Evolutionary conservation across 331 rosid species (phyloP), one percentile per base, ranked within the genome.

Genomic region (Quercus tomentella): DNA sequence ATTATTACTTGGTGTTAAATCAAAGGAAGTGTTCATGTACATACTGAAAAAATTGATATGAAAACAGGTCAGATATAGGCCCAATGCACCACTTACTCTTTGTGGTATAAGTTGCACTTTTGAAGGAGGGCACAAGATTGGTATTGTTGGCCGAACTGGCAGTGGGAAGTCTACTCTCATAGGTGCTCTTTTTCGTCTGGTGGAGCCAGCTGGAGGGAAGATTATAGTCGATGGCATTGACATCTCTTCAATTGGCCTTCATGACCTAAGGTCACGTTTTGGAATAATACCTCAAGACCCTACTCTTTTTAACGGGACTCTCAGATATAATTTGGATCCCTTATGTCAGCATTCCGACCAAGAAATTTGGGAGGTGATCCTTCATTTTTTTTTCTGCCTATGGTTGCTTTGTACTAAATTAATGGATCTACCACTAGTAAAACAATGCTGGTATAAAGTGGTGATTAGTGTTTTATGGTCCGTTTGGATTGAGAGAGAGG

Each of bases 281-380:
- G 94, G 97, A 37, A 66, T 94, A 33, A 94, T 94, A 85, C 98
- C 98, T 35, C 98, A 94, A 77, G 97, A 94, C 82, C 98, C 98
- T 70, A 92, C 94, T 5, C 98, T 94, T 74, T 94, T 94, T 56
- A 88, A 87, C 55, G 98, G 98, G 22, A 88, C 93, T 25, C 91
- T 94, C 1, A 86, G 97, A 92, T 92, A 82, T 81, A 94, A 94
- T 74, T 79, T 94, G 86, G 98, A 94, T 60, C 98, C 97, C 55
- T 88, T 94, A 58, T 86, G 85, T 68, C 92, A 86, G 79, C 91
- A 89, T 71, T 70, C 89, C 45, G 98, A 94, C 76, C 82, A 82
- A 25, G 92, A 92, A 62, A 88, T 94, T 82, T 92, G 98, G 98
- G 97, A 94, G 97, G 98, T 94, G 81, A 66, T 52, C 7, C 31